Percentiles rank a stretch among this genome's conserved stretches.
phyloP scores from a whole-genome alignment of 1,284 basidiomycete genomes.

The Cerioporus squamosus region DNA sequence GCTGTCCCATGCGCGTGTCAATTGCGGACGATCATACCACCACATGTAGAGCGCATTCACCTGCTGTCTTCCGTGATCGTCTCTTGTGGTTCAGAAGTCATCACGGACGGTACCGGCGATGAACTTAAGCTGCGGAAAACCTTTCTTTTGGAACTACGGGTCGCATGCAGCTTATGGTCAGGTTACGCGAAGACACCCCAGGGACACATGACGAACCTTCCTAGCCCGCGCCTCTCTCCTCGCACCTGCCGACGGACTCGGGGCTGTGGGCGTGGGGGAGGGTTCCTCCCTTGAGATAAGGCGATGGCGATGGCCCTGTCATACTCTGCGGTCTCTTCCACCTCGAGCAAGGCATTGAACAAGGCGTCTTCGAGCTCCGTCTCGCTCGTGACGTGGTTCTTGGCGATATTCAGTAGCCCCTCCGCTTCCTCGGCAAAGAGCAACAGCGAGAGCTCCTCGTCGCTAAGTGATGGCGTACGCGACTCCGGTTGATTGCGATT shows the following conservation, averaged over 20 bases:
- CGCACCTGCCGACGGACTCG: not conserved
- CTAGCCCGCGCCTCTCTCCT: not conserved
- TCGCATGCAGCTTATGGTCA: not conserved
- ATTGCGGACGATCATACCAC: no score
- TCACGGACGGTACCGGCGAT: no score
- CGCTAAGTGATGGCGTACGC: not conserved
- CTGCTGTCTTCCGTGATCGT: no score
- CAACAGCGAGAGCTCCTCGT: slow-evolving; percentile 25
- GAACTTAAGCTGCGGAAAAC: no score
- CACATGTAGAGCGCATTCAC: no score
- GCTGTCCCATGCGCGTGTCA: no score
- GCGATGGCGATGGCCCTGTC: slow-evolving; percentile 28
- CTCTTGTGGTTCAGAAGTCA: no score
- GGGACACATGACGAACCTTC: not conserved
- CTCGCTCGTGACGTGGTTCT: not conserved
- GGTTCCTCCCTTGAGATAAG: slow-evolving; percentile 20
- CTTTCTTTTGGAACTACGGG: no score
- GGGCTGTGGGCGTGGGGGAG: slow-evolving; percentile 11
- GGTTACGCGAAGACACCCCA: not conserved
- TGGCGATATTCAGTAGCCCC: slow-evolving; percentile 15
- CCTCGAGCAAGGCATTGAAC: slow-evolving; percentile 18
- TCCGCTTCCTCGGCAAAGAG: slow-evolving; percentile 26
- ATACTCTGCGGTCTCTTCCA: slow-evolving; percentile 25
- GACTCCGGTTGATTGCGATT: not conserved
- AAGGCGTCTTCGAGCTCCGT: slow-evolving; percentile 2